These are phyloP conservation scores for Zea luxurians DNA, from an alignment of 176 grass and related monocot species.

Conservation along the genomic window DNA sequence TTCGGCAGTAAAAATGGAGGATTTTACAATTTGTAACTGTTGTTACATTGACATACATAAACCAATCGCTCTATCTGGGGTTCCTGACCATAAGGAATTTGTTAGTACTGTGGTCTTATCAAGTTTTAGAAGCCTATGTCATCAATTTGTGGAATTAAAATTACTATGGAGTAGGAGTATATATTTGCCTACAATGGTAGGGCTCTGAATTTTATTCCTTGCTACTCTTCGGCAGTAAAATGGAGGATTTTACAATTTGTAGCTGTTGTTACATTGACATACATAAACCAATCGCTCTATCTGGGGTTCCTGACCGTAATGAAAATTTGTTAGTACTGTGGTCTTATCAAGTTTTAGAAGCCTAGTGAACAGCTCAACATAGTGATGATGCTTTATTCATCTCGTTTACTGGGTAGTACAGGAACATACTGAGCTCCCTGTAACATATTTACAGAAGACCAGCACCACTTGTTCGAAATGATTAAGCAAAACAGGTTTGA, in stretches of 20 bases:
- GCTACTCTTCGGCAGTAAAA: too few relatives aligned
- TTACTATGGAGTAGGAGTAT: not conserved
- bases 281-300: not conserved
- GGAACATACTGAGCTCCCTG: not conserved
- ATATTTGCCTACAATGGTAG: not conserved
- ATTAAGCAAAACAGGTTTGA: conserved; percentile 1
- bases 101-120: too few relatives aligned
- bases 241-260: not conserved
- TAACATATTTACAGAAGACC: conserved; percentile 13
- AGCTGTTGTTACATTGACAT: not conserved
- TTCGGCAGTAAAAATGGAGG: too few relatives aligned
- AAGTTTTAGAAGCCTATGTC: not conserved
- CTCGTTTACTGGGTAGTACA: not conserved
- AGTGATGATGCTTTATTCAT: not conserved
- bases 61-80: too few relatives aligned
- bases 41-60: too few relatives aligned
- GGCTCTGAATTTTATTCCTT: not conserved
- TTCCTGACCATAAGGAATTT: too few relatives aligned
- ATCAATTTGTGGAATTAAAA: not conserved
- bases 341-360: not conserved
- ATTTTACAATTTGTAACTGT: too few relatives aligned
- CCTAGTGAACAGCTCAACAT: not conserved
- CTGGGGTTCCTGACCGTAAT: not conserved
- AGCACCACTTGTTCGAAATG: not conserved
- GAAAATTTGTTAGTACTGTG: not conserved